Base-by-base conservation (phyloP, 2,329 filamentous ascomycete species). In the Neocatenulostroma microsporum region DNA sequence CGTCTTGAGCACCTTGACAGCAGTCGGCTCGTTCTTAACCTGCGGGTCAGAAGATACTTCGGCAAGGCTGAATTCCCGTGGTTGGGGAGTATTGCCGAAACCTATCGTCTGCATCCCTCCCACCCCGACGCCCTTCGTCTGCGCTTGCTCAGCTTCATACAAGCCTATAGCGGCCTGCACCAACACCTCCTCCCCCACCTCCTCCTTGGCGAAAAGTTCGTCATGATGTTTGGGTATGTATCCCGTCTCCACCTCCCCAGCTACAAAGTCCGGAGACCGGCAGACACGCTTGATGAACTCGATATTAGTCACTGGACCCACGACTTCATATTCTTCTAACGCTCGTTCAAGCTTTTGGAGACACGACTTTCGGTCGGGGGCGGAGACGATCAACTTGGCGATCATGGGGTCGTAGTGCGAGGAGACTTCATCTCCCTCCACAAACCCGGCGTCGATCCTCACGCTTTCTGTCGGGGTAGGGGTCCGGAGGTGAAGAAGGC, bases 361-460 rank as follows among this genome's bases (percentile, higher is more conserved):
- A 3, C 88, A 85, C 18, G 83, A 81, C 56, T 82, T 75, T 41
- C 91, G 75, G 39, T 82, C 82, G 12, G 77, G 74, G 1, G 84
- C 91, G 40, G 84, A 77, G 5, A 96, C 86, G 50, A 98, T 98
- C 35, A 98, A 74, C 65, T 98, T 98, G 29, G 91, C 85, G 49
- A 98, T 94, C 91, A 98, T 98, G 19, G 91, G 91, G 51, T 98
- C 91, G 61, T 98, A 98, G 37, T 91, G 84, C 40, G 89, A 85
- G 0, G 88, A 93, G 3, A 98, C 84, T 45, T 86, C 85, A 57
- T 94, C 89, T 18, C 91, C 91, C 49, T 87, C 74, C 19, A 88
- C 76, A 58, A 96, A 96, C 2, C 91, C 91, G 30, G 88, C 87
- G 55, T 98, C 91, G 47, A 98, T 87, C 26, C 91, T 80, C 21